phyloP scores from a whole-genome alignment of 495 filamentous ascomycete genomes.

The Daldinia childiae region DNA sequence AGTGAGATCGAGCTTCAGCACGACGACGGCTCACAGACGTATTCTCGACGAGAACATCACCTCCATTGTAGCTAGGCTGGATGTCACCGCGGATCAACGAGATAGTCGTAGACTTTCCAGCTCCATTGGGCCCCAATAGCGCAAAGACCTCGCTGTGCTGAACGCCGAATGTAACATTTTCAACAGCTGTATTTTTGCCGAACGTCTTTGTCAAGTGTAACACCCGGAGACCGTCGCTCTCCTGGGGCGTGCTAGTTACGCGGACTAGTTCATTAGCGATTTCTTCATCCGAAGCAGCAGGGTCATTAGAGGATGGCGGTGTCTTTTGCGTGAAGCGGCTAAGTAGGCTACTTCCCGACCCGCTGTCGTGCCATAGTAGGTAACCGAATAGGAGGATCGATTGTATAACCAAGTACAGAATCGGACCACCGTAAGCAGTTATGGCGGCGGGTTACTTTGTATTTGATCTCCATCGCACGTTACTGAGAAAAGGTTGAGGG shows the following conservation, averaged over 20 bases:
- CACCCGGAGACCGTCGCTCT: slow-evolving; percentile 73
- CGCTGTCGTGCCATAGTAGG: slow-evolving; percentile 75
- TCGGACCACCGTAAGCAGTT: slow-evolving; percentile 75
- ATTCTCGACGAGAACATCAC: slow-evolving; percentile 80
- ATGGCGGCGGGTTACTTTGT: slow-evolving; percentile 73
- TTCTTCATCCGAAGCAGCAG: slow-evolving; percentile 56
- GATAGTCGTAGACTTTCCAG: slow-evolving; percentile 88
- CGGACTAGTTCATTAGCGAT: slow-evolving; percentile 56
- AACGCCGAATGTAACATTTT: slow-evolving; percentile 84
- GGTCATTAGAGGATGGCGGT: slow-evolving; percentile 34
- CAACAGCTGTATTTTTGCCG: slow-evolving; percentile 73
- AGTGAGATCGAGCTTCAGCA: slow-evolving; percentile 70
- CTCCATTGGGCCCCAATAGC: slow-evolving; percentile 86
- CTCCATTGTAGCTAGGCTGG: slow-evolving; percentile 64
- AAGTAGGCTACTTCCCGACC: slow-evolving; percentile 62
- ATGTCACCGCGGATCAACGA: slow-evolving; percentile 86
- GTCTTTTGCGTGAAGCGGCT: slow-evolving; percentile 51
- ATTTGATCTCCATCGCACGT: slow-evolving; percentile 70
- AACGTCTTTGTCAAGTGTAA: slow-evolving; percentile 81
- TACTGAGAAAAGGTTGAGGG: slow-evolving; percentile 80
- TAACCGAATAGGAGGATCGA: slow-evolving; percentile 67
- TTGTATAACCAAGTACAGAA: slow-evolving; percentile 75
- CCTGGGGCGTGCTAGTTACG: slow-evolving; percentile 51
- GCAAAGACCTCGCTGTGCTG: slow-evolving; percentile 82
- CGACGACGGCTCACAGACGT: slow-evolving; percentile 71